Percentiles rank a stretch among this genome's conserved stretches.
Conservation (phyloP, 139 green algal genomes). For the Haematococcus lacustris region DNA sequence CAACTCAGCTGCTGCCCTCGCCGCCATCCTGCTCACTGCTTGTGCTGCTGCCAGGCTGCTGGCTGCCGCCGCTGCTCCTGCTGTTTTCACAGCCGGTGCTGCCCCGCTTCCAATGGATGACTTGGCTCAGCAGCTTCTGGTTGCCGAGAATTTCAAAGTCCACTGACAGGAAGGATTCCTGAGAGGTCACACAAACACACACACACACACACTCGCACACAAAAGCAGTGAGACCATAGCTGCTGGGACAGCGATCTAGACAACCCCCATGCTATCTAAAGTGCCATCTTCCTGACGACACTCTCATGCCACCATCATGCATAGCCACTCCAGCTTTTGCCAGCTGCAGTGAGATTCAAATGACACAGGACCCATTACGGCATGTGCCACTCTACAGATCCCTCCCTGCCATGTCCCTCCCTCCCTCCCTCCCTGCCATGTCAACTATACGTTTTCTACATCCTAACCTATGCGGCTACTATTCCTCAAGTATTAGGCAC, state of each 20-base stretch:
- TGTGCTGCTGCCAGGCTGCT: background rate
- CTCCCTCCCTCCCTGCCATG: no score
- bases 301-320: background rate
- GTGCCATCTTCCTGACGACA: background rate
- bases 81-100: no score
- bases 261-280: background rate
- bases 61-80: no score
- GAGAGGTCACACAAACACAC: background rate
- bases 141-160: slow-evolving; percentile 42
- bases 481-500: background rate
- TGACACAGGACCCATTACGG: no score
- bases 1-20: no score
- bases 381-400: background rate
- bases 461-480: no score
- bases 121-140: slow-evolving; percentile 31
- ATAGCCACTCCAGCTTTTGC: background rate
- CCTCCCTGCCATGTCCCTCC: no score
- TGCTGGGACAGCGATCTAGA: background rate
- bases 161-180: slow-evolving; percentile 28
- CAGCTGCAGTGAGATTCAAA: background rate
- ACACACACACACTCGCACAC: background rate
- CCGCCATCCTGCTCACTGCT: no score
- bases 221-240: background rate
- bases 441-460: background rate
- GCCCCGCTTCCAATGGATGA: slow-evolving; percentile 12